Base-by-base conservation (phyloP, 2,329 filamentous ascomycete genomes). In the Colletotrichum sp. region DNA sequence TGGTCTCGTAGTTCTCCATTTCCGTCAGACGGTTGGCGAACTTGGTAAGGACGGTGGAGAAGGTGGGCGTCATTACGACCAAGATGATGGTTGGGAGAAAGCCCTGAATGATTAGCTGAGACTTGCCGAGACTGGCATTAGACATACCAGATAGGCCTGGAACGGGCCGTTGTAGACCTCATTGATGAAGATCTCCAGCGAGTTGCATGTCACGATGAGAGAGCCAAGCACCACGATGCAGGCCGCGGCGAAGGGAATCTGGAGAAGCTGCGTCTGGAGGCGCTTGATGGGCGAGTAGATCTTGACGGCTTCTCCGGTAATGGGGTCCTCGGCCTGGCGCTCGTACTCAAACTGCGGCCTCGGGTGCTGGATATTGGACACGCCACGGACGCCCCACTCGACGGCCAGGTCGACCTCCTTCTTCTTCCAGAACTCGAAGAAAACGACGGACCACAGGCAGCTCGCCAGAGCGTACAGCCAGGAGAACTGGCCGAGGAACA, bases 371-470 rank as follows among this genome's bases (percentile, higher is more conserved):
- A 98, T 95, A 66, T 89, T 90, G 6, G 95, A 96, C 2, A 98
- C 96, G 8, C 95, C 94, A 67, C 94, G 93, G 5, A 98, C 96
- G 16, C 95, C 94, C 96, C 96, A 99, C 80, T 95, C 92, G 18
- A 98, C 92, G 10, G 94, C 93, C 9, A 99, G 88, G 81, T 99
- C 96, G 2, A 93, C 89, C 84, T 99, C 95, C 83, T 98, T 95
- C 80, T 96, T 94, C 87, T 98, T 98, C 96, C 96, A 99, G 85
- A 95, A 98, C 83, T 99, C 96, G 72, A 98, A 94, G 82, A 98
- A 98, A 64, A 96, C 87, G 4, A 97, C 93, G 73, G 94, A 94
- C 95, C 96, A 98, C n/a, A 98, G 86, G 39, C 93, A 94, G 82
- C 93, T 96, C 60, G 93, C 89, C 2, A 96, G 84, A 16, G 94